These are phyloP conservation scores for Areca catechu DNA, from an alignment of 176 grass and related monocot species.

Conservation along the genomic window DNA sequence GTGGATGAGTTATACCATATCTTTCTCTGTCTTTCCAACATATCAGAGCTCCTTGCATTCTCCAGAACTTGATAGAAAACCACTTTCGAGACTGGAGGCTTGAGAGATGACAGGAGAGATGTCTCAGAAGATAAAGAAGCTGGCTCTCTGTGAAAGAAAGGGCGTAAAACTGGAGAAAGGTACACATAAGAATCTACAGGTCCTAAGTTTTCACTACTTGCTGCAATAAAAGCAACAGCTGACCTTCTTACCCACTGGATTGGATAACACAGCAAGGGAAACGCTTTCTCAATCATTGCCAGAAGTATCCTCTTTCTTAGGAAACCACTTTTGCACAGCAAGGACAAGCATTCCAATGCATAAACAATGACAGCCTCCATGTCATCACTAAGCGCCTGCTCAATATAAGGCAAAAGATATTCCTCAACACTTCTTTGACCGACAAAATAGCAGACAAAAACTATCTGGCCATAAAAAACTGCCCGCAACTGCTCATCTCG, in stretches of 20 bases:
- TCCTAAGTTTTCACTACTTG: conserved; percentile 75
- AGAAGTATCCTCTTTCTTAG: conserved; percentile 80
- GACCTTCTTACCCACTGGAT: conserved; percentile 86
- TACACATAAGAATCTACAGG: conserved; percentile 84
- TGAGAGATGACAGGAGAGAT: conserved; percentile 62
- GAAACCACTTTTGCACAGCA: conserved; percentile 74
- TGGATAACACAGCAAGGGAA: conserved; percentile 73
- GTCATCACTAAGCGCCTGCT: conserved; percentile 75
- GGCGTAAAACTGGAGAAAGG: conserved; percentile 63
- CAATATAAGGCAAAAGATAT: conserved; percentile 94
- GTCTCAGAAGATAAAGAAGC: conserved; percentile 59
- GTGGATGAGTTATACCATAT: conserved; percentile 37
- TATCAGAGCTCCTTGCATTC: conserved; percentile 50
- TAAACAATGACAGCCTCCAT: conserved; percentile 84
- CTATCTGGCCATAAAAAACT: conserved; percentile 79
- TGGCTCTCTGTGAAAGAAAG: conserved; percentile 75
- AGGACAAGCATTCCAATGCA: conserved; percentile 77
- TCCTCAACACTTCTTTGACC: conserved; percentile 92
- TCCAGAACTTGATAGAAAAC: conserved; percentile 79
- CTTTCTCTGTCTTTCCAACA: conserved; percentile 47
- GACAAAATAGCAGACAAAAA: conserved; percentile 94
- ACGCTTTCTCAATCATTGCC: conserved; percentile 64
- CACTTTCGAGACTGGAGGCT: conserved; percentile 77
- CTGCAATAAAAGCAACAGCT: conserved; percentile 68
- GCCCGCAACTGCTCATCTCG: conserved; percentile 74